Percentiles rank a stretch among this genome's conserved stretches.
Evolutionary conservation across 257 asterid genomes (phyloP).

Genomic region (Lycium ferocissimum): DNA sequence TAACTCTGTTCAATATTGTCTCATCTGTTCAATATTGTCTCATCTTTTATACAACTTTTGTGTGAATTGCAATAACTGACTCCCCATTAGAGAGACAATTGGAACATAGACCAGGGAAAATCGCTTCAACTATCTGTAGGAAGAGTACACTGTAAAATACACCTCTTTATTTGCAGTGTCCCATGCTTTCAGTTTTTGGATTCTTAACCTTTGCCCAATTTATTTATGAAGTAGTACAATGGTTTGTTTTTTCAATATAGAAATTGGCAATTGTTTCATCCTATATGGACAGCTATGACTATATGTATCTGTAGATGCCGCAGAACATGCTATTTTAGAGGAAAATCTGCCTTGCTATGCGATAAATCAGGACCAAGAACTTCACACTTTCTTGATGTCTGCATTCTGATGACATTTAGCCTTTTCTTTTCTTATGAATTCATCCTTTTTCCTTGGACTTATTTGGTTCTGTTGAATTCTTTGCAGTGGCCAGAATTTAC

Average conservation of each 20-base stretch:
- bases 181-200: not conserved
- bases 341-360: not conserved
- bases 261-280: not conserved
- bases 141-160: not conserved
- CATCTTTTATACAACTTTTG: not conserved
- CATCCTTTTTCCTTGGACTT: constrained; percentile 13
- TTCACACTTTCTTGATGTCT: constrained; percentile 6
- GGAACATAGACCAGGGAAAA: not conserved
- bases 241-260: not conserved
- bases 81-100: not conserved
- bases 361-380: constrained; percentile 20
- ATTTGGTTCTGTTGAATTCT: constrained; percentile 34
- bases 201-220: not conserved
- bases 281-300: not conserved
- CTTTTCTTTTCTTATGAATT: not conserved
- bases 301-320: constrained; percentile 2
- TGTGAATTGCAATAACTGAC: not conserved
- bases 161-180: not conserved
- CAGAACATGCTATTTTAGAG: not conserved
- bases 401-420: not conserved
- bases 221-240: not conserved
- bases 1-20: not conserved
- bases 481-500: constrained; percentile 92
- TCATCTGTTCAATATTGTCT: not conserved
- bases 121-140: not conserved